phyloP scores from a whole-genome alignment of 208 protist genomes.

The Leishmania mexicana region DNA sequence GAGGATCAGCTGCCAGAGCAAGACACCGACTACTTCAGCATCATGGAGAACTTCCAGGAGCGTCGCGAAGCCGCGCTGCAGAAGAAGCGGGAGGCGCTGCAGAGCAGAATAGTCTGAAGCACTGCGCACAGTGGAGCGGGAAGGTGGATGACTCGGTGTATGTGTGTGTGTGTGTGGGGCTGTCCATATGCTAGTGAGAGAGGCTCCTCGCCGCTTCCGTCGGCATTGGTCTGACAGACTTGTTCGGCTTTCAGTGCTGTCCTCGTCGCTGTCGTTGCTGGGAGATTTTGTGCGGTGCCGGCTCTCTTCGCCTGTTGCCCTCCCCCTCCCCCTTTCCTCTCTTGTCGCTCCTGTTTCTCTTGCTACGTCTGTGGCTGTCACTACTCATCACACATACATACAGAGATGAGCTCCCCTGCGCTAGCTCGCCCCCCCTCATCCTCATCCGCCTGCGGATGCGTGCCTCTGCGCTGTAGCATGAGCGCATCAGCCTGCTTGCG shows the following conservation, averaged over 20 bases:
- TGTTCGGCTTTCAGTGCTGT: background rate
- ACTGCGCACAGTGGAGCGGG: constrained; percentile 4
- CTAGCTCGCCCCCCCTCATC: background rate
- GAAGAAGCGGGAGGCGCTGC: constrained; percentile 58
- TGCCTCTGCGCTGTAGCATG: background rate
- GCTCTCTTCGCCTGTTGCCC: background rate
- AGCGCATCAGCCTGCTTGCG: background rate
- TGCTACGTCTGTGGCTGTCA: background rate
- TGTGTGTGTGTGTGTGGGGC: background rate
- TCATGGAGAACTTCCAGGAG: constrained; percentile 82
- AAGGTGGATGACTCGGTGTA: background rate
- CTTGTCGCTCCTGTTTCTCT: background rate
- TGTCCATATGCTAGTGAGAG: background rate
- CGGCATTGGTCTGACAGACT: background rate
- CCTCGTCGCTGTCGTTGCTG: background rate
- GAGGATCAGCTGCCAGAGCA: constrained; percentile 66
- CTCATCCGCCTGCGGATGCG: background rate
- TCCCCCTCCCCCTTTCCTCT: background rate
- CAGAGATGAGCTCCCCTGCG: background rate
- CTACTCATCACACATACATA: background rate
- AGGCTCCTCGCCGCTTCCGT: background rate
- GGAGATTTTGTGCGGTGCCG: background rate
- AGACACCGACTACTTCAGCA: constrained; percentile 81
- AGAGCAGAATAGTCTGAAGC: constrained; percentile 34
- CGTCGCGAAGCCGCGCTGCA: constrained; percentile 64